These are phyloP conservation scores for Conticribra weissflogii DNA, from an alignment of 108 stramenopile genomes.

Conservation along the genomic window DNA sequence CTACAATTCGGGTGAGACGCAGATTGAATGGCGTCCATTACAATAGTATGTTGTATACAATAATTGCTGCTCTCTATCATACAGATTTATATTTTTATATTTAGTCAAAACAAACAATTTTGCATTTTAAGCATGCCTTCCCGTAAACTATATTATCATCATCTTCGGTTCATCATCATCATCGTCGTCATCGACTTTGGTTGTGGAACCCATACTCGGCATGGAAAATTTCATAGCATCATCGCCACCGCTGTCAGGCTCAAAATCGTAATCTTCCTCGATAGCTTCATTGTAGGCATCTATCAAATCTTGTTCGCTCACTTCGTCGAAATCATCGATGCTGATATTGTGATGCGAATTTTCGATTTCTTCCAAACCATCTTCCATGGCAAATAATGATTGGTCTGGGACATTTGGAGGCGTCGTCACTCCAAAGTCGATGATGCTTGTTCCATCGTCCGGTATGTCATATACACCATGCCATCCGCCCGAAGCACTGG, in stretches of 20 bases:
- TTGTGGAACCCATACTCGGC: slow-evolving; percentile 22
- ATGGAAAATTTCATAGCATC: slow-evolving; percentile 22
- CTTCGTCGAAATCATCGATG: slow-evolving; percentile 32
- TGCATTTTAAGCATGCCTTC: too few species aligned
- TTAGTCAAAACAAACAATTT: too few species aligned
- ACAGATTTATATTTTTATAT: too few species aligned
- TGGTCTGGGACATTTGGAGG: slow-evolving; percentile 32
- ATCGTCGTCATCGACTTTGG: background rate
- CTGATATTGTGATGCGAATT: slow-evolving; percentile 18
- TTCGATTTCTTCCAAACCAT: slow-evolving; percentile 49
- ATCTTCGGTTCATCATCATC: background rate
- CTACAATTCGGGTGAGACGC: too few species aligned
- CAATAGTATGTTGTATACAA: too few species aligned
- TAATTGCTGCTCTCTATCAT: too few species aligned
- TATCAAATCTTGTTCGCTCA: slow-evolving; percentile 46
- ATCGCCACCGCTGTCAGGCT: slow-evolving; percentile 30
- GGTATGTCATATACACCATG: slow-evolving; percentile 28
- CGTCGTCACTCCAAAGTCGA: slow-evolving; percentile 38
- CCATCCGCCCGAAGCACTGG: slow-evolving; percentile 42
- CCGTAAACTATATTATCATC: too few species aligned
- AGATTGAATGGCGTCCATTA: too few species aligned
- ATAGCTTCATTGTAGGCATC: slow-evolving; percentile 53
- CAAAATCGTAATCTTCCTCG: slow-evolving; percentile 13
- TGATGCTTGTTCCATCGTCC: slow-evolving; percentile 25
- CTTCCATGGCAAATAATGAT: slow-evolving; percentile 49